phyloP scores from a whole-genome alignment of 805 yeast species.

The Metschnikowia reukaufii region DNA sequence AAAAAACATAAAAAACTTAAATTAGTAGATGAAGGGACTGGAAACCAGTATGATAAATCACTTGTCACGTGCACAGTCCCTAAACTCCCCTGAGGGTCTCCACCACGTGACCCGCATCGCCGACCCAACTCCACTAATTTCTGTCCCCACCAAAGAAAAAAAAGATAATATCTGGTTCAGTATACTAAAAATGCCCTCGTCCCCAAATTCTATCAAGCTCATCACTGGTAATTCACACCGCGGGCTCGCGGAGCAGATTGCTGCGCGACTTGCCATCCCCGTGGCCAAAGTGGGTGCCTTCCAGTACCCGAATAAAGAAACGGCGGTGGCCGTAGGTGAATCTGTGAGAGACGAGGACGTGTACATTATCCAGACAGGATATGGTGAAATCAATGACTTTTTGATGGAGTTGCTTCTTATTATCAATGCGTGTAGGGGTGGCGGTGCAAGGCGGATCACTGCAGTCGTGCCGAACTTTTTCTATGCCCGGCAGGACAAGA shows the following conservation, averaged over 20 bases:
- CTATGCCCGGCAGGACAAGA: conserved; percentile 95
- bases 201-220: conserved; percentile 49
- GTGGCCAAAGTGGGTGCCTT: conserved; percentile 77
- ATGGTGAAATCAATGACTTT: conserved; percentile 81
- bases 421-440: conserved; percentile 94
- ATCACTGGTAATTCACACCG: conserved; percentile 78
- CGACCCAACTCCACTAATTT: too few species aligned
- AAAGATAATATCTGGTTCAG: too few species aligned
- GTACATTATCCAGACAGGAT: conserved; percentile 80
- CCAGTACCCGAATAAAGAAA: conserved; percentile 84
- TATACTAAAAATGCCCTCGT: conserved; percentile 11
- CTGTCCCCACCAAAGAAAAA: background rate
- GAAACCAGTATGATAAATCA: too few species aligned
- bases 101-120: conserved; percentile 4
- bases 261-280: conserved; percentile 61
- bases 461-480: conserved; percentile 96
- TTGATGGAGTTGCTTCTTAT: conserved; percentile 85
- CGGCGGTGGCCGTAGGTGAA: conserved; percentile 83
- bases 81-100: too few species aligned
- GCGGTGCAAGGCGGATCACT: conserved; percentile 90
- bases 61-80: too few species aligned
- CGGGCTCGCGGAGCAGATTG: conserved; percentile 70
- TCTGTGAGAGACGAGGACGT: conserved; percentile 91
- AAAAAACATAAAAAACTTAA: too few species aligned
- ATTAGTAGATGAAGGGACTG: too few species aligned